These are phyloP conservation scores for Penicillium sp. DNA, from an alignment of 2,329 filamentous ascomycete species.

Conservation along the genomic window DNA sequence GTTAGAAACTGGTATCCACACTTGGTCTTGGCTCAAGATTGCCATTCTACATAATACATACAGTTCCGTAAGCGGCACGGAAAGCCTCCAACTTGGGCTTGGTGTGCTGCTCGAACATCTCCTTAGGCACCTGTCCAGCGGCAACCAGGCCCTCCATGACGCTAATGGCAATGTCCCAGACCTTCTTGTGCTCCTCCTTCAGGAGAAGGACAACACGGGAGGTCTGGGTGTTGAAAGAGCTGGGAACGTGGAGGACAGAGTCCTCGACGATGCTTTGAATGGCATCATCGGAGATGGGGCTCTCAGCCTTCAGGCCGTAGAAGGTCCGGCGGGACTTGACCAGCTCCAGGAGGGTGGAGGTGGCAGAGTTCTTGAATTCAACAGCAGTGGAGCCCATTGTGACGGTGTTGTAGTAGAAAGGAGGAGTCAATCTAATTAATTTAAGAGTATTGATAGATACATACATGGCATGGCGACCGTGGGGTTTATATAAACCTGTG, in stretches of 20 bases:
- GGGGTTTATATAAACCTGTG: conserved; percentile 10
- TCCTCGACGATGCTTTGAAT: conserved; percentile 37
- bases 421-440: neutral
- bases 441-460: neutral
- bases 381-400: conserved; percentile 43
- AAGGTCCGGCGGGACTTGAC: conserved; percentile 38
- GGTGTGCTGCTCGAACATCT: conserved; percentile 51
- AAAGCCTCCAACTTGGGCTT: conserved; percentile 60
- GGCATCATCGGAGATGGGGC: conserved; percentile 38
- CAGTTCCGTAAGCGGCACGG: conserved; percentile 73
- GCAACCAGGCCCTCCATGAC: conserved; percentile 52
- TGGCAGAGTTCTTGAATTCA: conserved; percentile 40
- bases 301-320: conserved; percentile 39
- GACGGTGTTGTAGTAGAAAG: conserved; percentile 29
- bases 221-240: conserved; percentile 84
- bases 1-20: neutral
- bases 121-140: conserved; percentile 57
- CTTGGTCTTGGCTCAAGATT: neutral
- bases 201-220: conserved; percentile 77
- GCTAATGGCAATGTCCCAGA: conserved; percentile 78
- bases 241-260: conserved; percentile 70
- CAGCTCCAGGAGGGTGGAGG: conserved; percentile 35
- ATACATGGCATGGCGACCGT: neutral
- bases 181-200: conserved; percentile 80
- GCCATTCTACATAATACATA: conserved; percentile 48